Evolutionary conservation across 345 rosid genomes (phyloP).

Genomic region (Rhodomyrtus tomentosa): DNA sequence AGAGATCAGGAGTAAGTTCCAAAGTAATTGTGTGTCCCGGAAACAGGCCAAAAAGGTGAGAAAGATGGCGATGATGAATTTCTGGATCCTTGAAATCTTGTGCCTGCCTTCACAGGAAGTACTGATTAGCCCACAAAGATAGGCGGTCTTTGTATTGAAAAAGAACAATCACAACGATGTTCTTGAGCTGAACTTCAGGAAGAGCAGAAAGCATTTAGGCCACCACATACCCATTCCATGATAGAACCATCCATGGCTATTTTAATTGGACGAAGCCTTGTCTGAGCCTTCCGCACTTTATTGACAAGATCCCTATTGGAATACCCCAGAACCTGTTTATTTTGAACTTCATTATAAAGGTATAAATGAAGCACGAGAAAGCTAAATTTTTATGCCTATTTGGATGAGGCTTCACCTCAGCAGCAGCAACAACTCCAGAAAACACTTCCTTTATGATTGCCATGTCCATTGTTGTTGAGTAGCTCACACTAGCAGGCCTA

Average conservation of each 20-base stretch:
- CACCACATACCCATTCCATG: constrained; percentile 76
- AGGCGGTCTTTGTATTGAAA: neutral
- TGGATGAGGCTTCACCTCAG: constrained; percentile 45
- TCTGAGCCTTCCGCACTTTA: constrained; percentile 45
- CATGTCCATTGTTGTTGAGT: constrained; percentile 96
- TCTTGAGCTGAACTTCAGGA: neutral
- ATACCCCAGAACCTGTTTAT: constrained; percentile 53
- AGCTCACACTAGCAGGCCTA: constrained; percentile 75
- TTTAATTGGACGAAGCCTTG: constrained; percentile 59
- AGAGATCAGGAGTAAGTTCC: constrained; percentile 59
- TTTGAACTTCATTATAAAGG: neutral
- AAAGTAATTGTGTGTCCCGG: constrained; percentile 80
- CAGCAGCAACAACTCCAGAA: constrained; percentile 53
- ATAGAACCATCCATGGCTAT: constrained; percentile 72
- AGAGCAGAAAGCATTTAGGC: neutral
- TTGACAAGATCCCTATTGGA: constrained; percentile 40
- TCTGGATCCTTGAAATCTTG: constrained; percentile 82
- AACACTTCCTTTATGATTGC: constrained; percentile 75
- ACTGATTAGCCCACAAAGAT: neutral
- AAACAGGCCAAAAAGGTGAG: constrained; percentile 87
- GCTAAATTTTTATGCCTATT: neutral
- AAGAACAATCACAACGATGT: neutral
- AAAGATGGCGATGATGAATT: constrained; percentile 69
- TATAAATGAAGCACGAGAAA: neutral
- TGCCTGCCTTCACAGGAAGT: constrained; percentile 22